Evolutionary conservation across 805 yeast species (phyloP).

Genomic region (Lachancea cidri): DNA sequence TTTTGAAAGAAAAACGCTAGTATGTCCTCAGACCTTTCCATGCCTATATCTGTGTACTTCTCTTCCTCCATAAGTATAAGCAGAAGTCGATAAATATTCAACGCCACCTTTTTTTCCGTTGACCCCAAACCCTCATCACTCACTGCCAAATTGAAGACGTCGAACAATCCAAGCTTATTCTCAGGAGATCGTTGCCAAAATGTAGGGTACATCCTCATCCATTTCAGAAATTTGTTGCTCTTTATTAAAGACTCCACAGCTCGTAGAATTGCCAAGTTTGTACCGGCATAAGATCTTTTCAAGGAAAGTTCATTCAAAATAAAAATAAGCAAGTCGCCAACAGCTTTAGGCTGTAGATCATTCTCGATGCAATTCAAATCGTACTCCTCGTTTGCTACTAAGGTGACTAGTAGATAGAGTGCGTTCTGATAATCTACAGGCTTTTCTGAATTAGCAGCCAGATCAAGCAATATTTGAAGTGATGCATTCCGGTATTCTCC

Average conservation of each 20-base stretch:
- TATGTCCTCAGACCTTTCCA: conserved; percentile 12
- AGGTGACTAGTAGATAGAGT: not conserved
- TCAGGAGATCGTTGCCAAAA: not conserved
- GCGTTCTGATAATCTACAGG: not conserved
- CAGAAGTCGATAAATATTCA: conserved; percentile 23
- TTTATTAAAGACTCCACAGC: not conserved
- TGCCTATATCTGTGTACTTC: conserved; percentile 29
- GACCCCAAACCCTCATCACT: not conserved
- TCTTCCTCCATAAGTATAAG: conserved; percentile 6
- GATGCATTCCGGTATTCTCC: conserved; percentile 47
- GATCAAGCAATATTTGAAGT: conserved; percentile 34
- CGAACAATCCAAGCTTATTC: not conserved
- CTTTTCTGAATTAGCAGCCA: conserved; percentile 4
- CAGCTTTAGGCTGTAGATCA: not conserved
- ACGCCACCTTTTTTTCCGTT: not conserved
- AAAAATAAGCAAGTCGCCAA: not conserved
- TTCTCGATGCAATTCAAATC: not conserved
- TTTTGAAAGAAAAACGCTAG: not conserved
- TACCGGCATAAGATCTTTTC: not conserved
- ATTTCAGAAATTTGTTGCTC: conserved; percentile 26
- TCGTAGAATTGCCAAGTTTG: not conserved
- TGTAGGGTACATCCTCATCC: not conserved
- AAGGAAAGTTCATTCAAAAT: not conserved
- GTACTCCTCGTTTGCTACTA: not conserved
- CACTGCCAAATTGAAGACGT: not conserved